A percentile compares a stretch with the other conserved stretches of the same genome.
phyloP scores from a whole-genome alignment of 208 protist genomes.

The Tritrichomonas foetus region DNA sequence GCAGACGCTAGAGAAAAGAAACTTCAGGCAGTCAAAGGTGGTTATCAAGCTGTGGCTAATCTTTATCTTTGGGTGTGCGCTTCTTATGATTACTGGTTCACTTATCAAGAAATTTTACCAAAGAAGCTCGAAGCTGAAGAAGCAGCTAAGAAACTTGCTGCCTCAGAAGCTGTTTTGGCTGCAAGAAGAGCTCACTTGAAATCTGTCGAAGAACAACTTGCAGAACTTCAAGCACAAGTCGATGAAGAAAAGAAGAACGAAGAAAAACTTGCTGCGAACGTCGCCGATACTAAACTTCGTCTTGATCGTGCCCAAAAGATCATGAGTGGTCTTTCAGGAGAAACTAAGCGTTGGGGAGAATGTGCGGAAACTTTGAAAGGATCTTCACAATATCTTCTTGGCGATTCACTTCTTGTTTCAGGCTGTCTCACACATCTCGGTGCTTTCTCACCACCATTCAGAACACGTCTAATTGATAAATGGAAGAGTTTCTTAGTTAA shows the following conservation, averaged over 20 bases:
- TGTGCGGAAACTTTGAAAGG: constrained; percentile 37
- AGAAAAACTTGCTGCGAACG: constrained; percentile 7
- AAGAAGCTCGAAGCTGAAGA: constrained; percentile 75
- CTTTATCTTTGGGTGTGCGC: constrained; percentile 87
- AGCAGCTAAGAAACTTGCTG: constrained; percentile 74
- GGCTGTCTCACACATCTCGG: constrained; percentile 85
- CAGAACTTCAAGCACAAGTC: constrained; percentile 67
- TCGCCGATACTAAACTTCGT: background rate
- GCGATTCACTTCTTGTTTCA: constrained; percentile 84
- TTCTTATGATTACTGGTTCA: constrained; percentile 63
- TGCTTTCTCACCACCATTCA: constrained; percentile 78
- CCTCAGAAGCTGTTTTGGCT: constrained; percentile 72
- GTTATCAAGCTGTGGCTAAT: constrained; percentile 78
- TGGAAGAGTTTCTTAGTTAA: constrained; percentile 66
- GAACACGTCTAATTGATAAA: constrained; percentile 68
- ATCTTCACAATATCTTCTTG: constrained; percentile 67
- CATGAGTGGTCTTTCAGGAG: constrained; percentile 63
- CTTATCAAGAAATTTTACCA: constrained; percentile 80
- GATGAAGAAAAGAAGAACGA: constrained; percentile 74
- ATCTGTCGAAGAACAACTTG: constrained; percentile 75
- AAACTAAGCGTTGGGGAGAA: constrained; percentile 67
- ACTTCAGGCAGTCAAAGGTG: constrained; percentile 74
- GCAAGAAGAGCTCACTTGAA: constrained; percentile 62
- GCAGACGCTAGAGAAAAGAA: constrained; percentile 82
- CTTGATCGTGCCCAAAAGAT: constrained; percentile 85